Evolutionary conservation across 192 early-diverging fungal species (phyloP).

Genomic region (Rhizophagus prolifer): DNA sequence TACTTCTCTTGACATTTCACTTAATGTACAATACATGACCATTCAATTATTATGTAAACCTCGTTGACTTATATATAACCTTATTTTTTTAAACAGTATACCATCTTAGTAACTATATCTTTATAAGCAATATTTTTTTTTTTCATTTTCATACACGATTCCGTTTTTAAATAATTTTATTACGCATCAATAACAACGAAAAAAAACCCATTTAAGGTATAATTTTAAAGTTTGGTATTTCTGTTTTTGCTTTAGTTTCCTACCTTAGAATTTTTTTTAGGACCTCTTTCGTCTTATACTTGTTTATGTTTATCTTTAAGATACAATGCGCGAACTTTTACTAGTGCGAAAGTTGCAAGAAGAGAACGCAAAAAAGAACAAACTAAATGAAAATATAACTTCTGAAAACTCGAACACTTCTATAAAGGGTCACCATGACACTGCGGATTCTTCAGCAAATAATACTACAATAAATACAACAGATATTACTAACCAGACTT

Average conservation of each 20-base stretch:
- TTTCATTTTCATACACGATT: neutral
- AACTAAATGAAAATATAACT: neutral
- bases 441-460: neutral
- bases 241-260: neutral
- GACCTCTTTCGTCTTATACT: neutral
- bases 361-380: slow-evolving; percentile 20
- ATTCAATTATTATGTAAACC: neutral
- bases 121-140: neutral
- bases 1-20: neutral
- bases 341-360: slow-evolving; percentile 26
- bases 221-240: neutral
- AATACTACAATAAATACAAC: slow-evolving; percentile 1
- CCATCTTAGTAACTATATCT: neutral
- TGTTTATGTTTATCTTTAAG: neutral
- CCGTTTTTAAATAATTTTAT: neutral
- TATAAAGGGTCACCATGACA: neutral
- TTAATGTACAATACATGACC: neutral
- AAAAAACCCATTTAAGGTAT: neutral
- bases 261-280: neutral
- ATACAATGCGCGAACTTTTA: slow-evolving; percentile 28
- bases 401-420: neutral
- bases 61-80: neutral
- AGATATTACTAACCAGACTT: slow-evolving; percentile 4
- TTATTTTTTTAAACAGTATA: neutral
- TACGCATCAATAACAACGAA: neutral